These are phyloP conservation scores for Coemansia sp. DNA, from an alignment of 192 early-diverging fungal species.

Conservation along the genomic window DNA sequence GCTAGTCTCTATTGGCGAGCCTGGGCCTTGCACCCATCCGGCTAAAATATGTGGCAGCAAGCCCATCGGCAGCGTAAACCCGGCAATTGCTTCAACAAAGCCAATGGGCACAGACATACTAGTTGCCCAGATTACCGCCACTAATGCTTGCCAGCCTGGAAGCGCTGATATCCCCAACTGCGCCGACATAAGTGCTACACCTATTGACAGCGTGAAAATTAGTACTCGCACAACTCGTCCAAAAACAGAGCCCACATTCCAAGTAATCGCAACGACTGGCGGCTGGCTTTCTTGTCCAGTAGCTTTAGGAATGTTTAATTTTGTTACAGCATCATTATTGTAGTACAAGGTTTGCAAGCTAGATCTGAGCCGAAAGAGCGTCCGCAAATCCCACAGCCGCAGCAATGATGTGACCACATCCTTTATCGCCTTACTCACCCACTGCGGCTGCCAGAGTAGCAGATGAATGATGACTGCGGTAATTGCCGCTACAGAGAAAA, in stretches of 20 bases:
- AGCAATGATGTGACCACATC: conserved; percentile 29
- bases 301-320: no score
- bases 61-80: conserved; percentile 51
- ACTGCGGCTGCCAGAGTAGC: conserved; percentile 44
- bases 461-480: conserved; percentile 43
- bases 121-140: conserved; percentile 43
- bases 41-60: conserved; percentile 48
- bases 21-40: conserved; percentile 48
- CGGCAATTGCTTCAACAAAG: conserved; percentile 48
- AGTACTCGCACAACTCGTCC: conserved; percentile 35
- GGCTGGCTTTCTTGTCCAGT: neutral
- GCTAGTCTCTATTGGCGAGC: conserved; percentile 48
- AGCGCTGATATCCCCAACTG: conserved; percentile 43
- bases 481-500: conserved; percentile 47
- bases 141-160: conserved; percentile 45
- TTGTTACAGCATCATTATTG: neutral
- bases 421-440: conserved; percentile 24
- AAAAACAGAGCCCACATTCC: conserved; percentile 19
- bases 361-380: conserved; percentile 16
- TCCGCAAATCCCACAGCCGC: conserved; percentile 44
- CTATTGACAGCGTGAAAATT: conserved; percentile 35
- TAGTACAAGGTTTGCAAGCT: neutral
- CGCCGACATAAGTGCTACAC: conserved; percentile 37
- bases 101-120: conserved; percentile 43
- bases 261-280: neutral